Percentiles rank a stretch among this genome's conserved stretches.
phyloP scores from a whole-genome alignment of 805 yeast genomes.

The Candida peoriensis region DNA sequence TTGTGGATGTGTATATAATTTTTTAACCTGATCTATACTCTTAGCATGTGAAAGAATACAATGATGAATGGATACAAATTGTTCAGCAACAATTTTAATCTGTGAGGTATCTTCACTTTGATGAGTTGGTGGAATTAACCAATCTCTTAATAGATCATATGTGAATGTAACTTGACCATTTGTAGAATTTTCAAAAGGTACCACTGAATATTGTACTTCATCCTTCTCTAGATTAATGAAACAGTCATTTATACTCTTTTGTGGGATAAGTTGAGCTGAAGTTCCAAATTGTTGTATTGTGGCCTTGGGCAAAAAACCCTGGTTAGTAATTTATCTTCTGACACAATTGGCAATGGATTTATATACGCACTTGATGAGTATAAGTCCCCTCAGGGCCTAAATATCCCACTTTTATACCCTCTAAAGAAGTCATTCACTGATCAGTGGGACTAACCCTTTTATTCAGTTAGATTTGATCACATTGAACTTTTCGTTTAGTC shows the following conservation, averaged over 20 bases:
- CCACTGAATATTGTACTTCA: slow-evolving; percentile 61
- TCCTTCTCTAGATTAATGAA: slow-evolving; percentile 44
- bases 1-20: slow-evolving; percentile 89
- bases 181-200: slow-evolving; percentile 92
- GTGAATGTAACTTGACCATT: slow-evolving; percentile 91
- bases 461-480: no score
- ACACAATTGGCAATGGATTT: slow-evolving; percentile 11
- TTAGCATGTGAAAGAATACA: slow-evolving; percentile 50
- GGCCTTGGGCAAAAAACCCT: no score
- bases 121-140: slow-evolving; percentile 37
- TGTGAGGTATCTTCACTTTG: slow-evolving; percentile 23
- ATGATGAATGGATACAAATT: slow-evolving; percentile 79
- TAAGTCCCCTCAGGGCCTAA: slow-evolving; percentile 92
- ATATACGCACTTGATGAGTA: slow-evolving; percentile 85
- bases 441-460: no score
- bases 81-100: slow-evolving; percentile 66
- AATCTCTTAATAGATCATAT: slow-evolving; percentile 73
- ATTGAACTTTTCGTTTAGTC: no score
- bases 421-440: no score
- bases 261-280: slow-evolving; percentile 19
- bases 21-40: slow-evolving; percentile 40
- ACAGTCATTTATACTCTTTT: slow-evolving; percentile 38
- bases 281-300: slow-evolving; percentile 50
- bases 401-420: slow-evolving; percentile 54
- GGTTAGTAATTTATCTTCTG: no score